phyloP scores from a whole-genome alignment of 163 green algal species.

The Chlorella variabilis region DNA sequence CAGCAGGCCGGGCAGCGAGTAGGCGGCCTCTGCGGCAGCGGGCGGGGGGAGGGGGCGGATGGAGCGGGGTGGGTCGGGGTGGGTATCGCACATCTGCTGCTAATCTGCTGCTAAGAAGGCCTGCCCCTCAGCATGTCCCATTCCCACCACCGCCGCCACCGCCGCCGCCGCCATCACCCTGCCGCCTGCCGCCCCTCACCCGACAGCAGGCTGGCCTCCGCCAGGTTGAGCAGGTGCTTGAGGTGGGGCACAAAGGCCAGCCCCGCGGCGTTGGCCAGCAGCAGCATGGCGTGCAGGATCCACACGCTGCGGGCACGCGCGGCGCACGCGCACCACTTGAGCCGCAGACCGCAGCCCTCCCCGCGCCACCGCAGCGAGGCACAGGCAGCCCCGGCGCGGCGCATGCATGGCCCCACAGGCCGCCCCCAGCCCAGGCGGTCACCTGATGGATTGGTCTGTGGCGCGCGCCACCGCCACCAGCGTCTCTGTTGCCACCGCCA shows the following conservation, averaged over 20 bases:
- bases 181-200: background rate
- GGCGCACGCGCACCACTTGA: no score
- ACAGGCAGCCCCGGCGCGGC: no score
- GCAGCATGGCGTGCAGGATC: conserved; percentile 83
- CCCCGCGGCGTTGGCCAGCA: conserved; percentile 74
- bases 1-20: conserved; percentile 58
- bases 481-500: conserved; percentile 64
- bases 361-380: no score
- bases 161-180: no score
- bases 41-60: no score
- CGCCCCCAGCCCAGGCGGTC: background rate
- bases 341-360: no score
- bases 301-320: conserved; percentile 58
- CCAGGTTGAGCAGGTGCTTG: conserved; percentile 65
- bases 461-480: conserved; percentile 68
- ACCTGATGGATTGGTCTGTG: conserved; percentile 50
- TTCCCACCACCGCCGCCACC: no score
- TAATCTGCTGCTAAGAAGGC: no score
- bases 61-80: no score
- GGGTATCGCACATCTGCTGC: no score
- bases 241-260: conserved; percentile 81
- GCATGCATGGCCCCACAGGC: no score
- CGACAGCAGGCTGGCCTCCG: conserved; percentile 39
- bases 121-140: no score
- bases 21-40: conserved; percentile 43